Base-by-base conservation (phyloP, 768 basidiomycete species). In the Lanmaoa pseudosensibilis region DNA sequence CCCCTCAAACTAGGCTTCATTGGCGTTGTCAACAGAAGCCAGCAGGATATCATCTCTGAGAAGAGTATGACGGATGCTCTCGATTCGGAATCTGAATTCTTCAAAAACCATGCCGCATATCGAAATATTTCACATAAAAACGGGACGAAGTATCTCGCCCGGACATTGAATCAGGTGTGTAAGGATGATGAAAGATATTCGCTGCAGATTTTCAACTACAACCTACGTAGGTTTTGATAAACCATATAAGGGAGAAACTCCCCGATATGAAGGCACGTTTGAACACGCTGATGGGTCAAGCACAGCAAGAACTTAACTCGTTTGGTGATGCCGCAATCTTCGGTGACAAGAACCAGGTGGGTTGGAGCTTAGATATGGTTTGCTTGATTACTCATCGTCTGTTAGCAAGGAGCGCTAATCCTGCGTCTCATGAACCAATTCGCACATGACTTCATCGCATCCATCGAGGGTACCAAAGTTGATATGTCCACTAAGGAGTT, bases 261-360 rank as follows among this genome's bases (percentile, higher is more conserved):
- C 97, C 97, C 0, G 97, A 99, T 73, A 98, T 99, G 97, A 99
- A 99, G 73, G 97, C 97, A 16, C 83, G 94, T 19, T 76, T 99
- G 57, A 99, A 98, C 69, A 99, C 97, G 3, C 76, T 98, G 23
- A 98, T 98, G 92, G 95, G 96, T 16, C 97, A 99, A 75, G 94
- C 97, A 9, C 96, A 98, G 69, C 97, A 99, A 71, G 97, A 99
- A 72, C 82, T 99, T 41, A 92, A 93, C 73, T 88, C 94, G 5
- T 98, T 97, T 67, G 97, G 97, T 19, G 97, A 97, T 67, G 82
- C 91, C 12, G 93, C 93, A 2, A 82, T 92, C 66, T 90, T 91
- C 58, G 96, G 94, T 6, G 94, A 95, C 76, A 86, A 86, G 64
- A 94, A 97, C 69, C 88, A 89, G 78, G 87, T 83, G 64, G 33